Evolutionary conservation across 2,329 filamentous ascomycete genomes (phyloP), one percentile per base, ranked within the genome.

Genomic region (Penicillium brasilianum): DNA sequence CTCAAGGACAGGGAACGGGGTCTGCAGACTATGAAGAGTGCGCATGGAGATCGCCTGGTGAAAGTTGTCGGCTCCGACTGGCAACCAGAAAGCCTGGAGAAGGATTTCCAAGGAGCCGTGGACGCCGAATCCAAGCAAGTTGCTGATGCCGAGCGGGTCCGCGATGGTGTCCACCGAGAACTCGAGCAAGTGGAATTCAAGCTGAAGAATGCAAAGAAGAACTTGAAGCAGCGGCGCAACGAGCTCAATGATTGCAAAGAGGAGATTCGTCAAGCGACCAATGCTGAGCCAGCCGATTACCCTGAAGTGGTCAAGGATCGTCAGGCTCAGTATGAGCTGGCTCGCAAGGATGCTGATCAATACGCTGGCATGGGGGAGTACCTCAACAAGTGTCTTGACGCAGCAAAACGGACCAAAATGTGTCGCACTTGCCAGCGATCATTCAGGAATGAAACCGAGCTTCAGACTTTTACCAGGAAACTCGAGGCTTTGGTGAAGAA

Each of bases 161-260:
- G 92, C 53, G 92, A 97, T 61, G 84, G 85, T 41, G 83, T 87
- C 2, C 86, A 85, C 65, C 86, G 90, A 66, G 90, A 93, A 69
- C 83, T 94, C 32, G 89, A 92, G 70, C 89, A 93, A 66, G 79
- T 92, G 11, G 90, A 93, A 63, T 92, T 87, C 75, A 88, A 87
- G 69, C 80, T 96, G 36, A 88, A 87, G 49, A 88, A 83, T 50
- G 79, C 84, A 25, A 87, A 86, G 48, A 86, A 87, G n/a, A 86
- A 85, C 13, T 80, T 89, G 28, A 86, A 84, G 66, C 86, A 86
- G 71, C 89, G 89, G 66, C 81, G 85, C 14, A 79, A 84, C 32
- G 90, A 93, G 60, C 81, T 87, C 44, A 80, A 86, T 39, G 81
- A 81, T 32, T 89, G 87, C 71, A 85, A 90, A 61, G 79, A 84